Conservation (phyloP, 2,329 filamentous ascomycete genomes). For the Zasmidium citrigriseum region DNA sequence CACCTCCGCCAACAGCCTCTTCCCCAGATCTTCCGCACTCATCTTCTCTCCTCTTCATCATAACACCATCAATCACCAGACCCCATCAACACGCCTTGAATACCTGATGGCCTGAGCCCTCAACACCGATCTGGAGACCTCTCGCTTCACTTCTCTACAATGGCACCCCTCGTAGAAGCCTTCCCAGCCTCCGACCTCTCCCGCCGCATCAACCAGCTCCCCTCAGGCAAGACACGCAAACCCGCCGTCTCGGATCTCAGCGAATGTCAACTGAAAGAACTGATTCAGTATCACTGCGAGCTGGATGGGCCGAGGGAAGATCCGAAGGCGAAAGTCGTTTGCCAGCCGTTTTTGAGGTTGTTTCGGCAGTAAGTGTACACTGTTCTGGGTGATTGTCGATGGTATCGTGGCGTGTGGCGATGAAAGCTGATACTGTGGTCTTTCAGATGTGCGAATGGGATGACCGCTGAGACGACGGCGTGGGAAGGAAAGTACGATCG, state of each 20-base stretch:
- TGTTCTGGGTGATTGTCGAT: not conserved
- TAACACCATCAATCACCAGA: slow-evolving; percentile 3
- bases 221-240: slow-evolving; percentile 55
- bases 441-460: slow-evolving; percentile 52
- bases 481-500: slow-evolving; percentile 52
- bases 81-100: not conserved
- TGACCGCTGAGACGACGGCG: slow-evolving; percentile 63
- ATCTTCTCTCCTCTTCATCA: slow-evolving; percentile 25
- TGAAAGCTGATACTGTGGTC: slow-evolving; percentile 18
- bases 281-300: slow-evolving; percentile 65
- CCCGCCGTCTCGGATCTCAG: slow-evolving; percentile 50
- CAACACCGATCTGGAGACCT: no score
- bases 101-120: not conserved
- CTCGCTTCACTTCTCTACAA: no score
- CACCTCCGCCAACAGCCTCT: slow-evolving; percentile 54
- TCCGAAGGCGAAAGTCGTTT: slow-evolving; percentile 48
- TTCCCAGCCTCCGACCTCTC: slow-evolving; percentile 56
- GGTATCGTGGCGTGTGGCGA: not conserved
- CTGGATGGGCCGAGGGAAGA: slow-evolving; percentile 46
- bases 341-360: slow-evolving; percentile 59
- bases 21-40: slow-evolving; percentile 51
- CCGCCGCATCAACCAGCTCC: slow-evolving; percentile 52
- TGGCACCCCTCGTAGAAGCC: slow-evolving; percentile 58
- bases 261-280: slow-evolving; percentile 59
- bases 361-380: slow-evolving; percentile 56